Conservation (phyloP, 345 rosid genomes). For the Sisymbrium irio region DNA sequence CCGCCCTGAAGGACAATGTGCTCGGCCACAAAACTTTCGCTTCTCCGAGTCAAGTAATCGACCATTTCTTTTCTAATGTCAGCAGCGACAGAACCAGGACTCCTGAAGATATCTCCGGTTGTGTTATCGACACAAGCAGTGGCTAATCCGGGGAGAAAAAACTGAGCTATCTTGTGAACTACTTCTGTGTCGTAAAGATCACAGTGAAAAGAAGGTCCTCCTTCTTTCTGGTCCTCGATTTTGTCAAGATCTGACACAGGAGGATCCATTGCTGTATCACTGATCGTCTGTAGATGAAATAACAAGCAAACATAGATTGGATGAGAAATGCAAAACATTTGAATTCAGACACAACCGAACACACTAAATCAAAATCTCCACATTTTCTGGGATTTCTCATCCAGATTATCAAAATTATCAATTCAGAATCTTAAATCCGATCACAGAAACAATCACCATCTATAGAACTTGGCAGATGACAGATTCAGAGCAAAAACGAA, state of each 20-base stretch:
- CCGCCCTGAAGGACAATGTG: constrained; percentile 55
- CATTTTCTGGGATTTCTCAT: not conserved
- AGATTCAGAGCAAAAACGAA: not conserved
- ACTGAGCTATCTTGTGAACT: constrained; percentile 60
- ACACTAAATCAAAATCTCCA: not conserved
- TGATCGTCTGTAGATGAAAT: not conserved
- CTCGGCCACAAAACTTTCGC: constrained; percentile 77
- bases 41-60: constrained; percentile 61
- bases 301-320: not conserved
- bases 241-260: constrained; percentile 46
- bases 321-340: not conserved
- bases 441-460: not conserved
- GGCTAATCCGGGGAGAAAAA: constrained; percentile 72
- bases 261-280: constrained; percentile 39
- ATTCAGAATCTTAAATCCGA: not conserved
- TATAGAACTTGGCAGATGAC: not conserved
- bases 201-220: constrained; percentile 55
- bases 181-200: constrained; percentile 59
- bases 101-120: constrained; percentile 67
- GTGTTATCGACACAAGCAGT: constrained; percentile 86
- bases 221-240: constrained; percentile 56
- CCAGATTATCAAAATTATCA: not conserved
- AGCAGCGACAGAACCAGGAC: constrained; percentile 75
- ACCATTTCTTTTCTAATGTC: constrained; percentile 71
- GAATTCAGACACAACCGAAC: not conserved